These are phyloP conservation scores for Herpetospermum pedunculosum DNA, from an alignment of 306 rosid species.

Conservation along the genomic window DNA sequence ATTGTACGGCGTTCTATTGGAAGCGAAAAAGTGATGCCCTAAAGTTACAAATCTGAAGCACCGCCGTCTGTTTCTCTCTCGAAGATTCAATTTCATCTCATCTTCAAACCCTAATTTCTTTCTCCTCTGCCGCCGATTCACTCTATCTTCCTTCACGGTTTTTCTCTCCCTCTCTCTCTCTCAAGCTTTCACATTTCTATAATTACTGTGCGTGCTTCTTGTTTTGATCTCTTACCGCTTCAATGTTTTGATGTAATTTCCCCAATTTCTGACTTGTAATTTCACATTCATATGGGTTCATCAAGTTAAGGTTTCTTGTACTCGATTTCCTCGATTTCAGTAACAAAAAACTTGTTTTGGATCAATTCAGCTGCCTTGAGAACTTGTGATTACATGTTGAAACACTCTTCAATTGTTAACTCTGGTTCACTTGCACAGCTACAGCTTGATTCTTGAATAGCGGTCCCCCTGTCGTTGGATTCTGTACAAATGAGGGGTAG, in stretches of 20 bases:
- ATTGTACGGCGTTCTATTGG: too few species aligned
- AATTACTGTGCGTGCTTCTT: background rate
- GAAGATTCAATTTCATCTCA: background rate
- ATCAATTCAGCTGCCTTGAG: background rate
- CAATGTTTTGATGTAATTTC: background rate
- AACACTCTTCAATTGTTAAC: background rate
- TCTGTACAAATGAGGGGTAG: conserved; percentile 59
- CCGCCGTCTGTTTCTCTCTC: background rate
- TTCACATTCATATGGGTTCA: background rate
- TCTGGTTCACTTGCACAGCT: background rate
- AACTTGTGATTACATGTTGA: background rate
- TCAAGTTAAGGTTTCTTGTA: background rate
- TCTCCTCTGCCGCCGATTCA: background rate
- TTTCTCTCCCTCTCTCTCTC: background rate
- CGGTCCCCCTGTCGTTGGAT: background rate
- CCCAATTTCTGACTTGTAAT: background rate
- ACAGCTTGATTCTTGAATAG: background rate
- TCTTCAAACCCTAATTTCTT: background rate
- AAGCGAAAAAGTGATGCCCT: background rate
- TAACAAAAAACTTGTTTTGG: background rate
- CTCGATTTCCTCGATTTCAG: background rate
- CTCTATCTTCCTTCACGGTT: background rate
- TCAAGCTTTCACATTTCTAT: background rate
- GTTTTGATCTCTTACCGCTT: background rate
- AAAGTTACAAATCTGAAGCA: background rate